Evolutionary conservation across 2,329 filamentous ascomycete species (phyloP).

Genomic region (Oidium heveae): DNA sequence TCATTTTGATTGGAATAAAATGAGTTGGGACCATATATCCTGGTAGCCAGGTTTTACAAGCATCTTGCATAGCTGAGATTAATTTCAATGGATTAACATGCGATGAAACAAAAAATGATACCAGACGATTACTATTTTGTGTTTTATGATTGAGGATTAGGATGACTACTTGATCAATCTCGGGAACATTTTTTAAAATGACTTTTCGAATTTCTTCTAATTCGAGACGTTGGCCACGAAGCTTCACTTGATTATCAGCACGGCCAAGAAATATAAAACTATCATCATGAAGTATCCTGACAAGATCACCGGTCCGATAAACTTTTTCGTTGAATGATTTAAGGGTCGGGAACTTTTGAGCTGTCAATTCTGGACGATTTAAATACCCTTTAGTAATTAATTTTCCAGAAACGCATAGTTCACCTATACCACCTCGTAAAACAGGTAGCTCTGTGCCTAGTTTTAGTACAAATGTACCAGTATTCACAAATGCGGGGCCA

Average conservation of each 20-base stretch:
- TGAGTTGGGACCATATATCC: slow-evolving; percentile 83
- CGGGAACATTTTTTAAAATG: slow-evolving; percentile 30
- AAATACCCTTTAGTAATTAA: slow-evolving; percentile 80
- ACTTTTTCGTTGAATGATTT: slow-evolving; percentile 30
- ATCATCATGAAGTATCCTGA: slow-evolving; percentile 53
- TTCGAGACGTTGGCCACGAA: slow-evolving; percentile 71
- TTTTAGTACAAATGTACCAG: slow-evolving; percentile 55
- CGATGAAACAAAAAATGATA: slow-evolving; percentile 42
- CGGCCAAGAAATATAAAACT: slow-evolving; percentile 74
- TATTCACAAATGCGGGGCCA: slow-evolving; percentile 64
- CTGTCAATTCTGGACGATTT: slow-evolving; percentile 52
- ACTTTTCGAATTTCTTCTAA: slow-evolving; percentile 77
- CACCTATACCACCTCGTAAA: slow-evolving; percentile 53
- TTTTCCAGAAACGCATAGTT: slow-evolving; percentile 68
- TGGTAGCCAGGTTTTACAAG: slow-evolving; percentile 46
- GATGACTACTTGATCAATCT: slow-evolving; percentile 44
- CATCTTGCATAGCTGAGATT: slow-evolving; percentile 23
- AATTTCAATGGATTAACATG: slow-evolving; percentile 12
- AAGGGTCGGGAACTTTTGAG: slow-evolving; percentile 48
- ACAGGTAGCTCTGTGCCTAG: slow-evolving; percentile 47
- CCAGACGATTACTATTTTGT: slow-evolving; percentile 58
- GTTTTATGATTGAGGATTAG: slow-evolving; percentile 46
- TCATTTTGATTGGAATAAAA: slow-evolving; percentile 40
- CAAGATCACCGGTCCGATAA: slow-evolving; percentile 76
- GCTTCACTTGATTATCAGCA: slow-evolving; percentile 76